Evolutionary conservation across 306 rosid species (phyloP).

Genomic region (Pterocarpus santalinus): DNA sequence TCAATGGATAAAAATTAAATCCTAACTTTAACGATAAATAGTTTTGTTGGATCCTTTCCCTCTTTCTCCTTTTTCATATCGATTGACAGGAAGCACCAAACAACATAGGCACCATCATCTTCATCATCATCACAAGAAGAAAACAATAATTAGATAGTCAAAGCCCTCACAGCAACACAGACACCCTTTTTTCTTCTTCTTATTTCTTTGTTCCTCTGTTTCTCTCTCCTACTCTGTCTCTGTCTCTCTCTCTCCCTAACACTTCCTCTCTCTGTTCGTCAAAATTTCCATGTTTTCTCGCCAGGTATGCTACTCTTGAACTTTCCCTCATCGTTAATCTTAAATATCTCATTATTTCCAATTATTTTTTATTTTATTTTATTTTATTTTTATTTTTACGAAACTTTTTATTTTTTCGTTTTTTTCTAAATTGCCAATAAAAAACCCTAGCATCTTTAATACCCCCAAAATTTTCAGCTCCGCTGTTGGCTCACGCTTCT

Average conservation of each 20-base stretch:
- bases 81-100: not conserved
- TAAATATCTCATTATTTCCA: slow-evolving; percentile 4
- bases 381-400: not conserved
- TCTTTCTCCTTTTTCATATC: no score
- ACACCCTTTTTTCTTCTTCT: slow-evolving; percentile 34
- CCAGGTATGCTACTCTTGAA: slow-evolving; percentile 44
- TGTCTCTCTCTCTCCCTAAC: slow-evolving; percentile 42
- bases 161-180: not conserved
- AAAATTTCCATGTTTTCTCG: slow-evolving; percentile 40
- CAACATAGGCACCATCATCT: not conserved
- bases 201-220: slow-evolving; percentile 6
- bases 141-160: not conserved
- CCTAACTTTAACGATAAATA: no score
- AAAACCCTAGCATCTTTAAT: slow-evolving; percentile 67
- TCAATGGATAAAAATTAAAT: no score
- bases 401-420: slow-evolving; percentile 16
- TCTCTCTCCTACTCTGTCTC: slow-evolving; percentile 34
- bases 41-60: no score
- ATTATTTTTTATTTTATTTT: slow-evolving; percentile 33
- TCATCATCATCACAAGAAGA: not conserved
- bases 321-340: slow-evolving; percentile 9
- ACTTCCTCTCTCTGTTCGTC: slow-evolving; percentile 34
- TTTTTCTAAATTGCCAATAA: slow-evolving; percentile 41
- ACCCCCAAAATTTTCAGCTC: slow-evolving; percentile 50
- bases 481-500: slow-evolving; percentile 33